These are phyloP conservation scores for Trichoderma cornu-damae DNA, from an alignment of 2,329 filamentous ascomycete species.

Conservation along the genomic window DNA sequence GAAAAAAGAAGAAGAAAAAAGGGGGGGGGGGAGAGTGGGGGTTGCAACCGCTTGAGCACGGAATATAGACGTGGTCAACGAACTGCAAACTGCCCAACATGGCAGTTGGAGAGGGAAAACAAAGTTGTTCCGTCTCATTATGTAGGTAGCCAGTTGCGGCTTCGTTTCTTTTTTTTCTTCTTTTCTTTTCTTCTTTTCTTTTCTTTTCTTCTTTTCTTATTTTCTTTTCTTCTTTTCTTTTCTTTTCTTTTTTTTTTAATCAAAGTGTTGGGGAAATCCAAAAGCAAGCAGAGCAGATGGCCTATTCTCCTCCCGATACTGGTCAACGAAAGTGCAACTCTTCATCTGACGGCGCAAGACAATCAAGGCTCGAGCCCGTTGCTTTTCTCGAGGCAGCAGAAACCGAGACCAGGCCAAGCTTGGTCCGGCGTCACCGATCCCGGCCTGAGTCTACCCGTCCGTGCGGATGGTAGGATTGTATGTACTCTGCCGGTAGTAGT, in stretches of 20 bases:
- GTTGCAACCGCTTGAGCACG: neutral
- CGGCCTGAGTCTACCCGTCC: constrained; percentile 6
- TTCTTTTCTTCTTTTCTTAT: too few species aligned
- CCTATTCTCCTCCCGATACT: neutral
- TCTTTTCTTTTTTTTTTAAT: too few species aligned
- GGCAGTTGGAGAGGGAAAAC: neutral
- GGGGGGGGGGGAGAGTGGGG: neutral
- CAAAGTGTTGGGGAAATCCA: neutral
- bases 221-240: too few species aligned
- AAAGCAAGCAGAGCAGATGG: constrained; percentile 8
- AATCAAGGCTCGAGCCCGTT: neutral
- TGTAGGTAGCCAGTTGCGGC: neutral
- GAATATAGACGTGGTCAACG: neutral
- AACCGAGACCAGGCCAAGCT: constrained; percentile 1
- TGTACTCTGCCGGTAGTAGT: constrained; percentile 15
- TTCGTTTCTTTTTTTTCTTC: too few species aligned
- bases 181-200: too few species aligned
- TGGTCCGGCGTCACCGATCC: constrained; percentile 13
- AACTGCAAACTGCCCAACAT: neutral
- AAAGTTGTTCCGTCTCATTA: neutral
- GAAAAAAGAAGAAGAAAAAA: too few species aligned
- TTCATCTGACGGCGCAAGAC: neutral
- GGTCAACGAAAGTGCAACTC: neutral
- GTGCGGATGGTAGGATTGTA: constrained; percentile 12
- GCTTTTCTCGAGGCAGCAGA: neutral